phyloP scores from a whole-genome alignment of 805 yeast species.

The Suhomyces xylopsoci region DNA sequence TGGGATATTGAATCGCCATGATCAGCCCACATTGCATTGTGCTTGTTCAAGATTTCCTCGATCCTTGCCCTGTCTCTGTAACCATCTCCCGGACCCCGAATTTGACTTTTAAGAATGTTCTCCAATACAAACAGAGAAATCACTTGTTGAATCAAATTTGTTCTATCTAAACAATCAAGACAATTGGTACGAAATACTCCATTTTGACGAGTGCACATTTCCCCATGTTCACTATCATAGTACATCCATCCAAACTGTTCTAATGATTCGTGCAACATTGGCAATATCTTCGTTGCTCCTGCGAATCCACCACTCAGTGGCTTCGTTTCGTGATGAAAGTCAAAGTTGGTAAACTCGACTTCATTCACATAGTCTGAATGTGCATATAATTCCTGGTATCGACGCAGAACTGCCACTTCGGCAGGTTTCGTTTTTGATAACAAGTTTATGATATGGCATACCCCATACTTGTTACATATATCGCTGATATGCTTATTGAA shows the following conservation, averaged over 20 bases:
- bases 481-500: constrained; percentile 78
- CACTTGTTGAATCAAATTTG: constrained; percentile 85
- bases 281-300: constrained; percentile 69
- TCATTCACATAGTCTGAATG: constrained; percentile 23
- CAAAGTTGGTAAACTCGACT: constrained; percentile 71
- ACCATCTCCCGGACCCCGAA: constrained; percentile 20
- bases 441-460: constrained; percentile 84
- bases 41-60: constrained; percentile 48
- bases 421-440: constrained; percentile 71
- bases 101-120: constrained; percentile 23
- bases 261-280: constrained; percentile 60
- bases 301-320: constrained; percentile 73
- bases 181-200: constrained; percentile 95
- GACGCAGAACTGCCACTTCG: constrained; percentile 67
- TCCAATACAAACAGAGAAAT: constrained; percentile 71
- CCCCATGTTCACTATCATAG: constrained; percentile 55
- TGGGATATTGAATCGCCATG: constrained; percentile 66
- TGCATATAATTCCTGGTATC: constrained; percentile 59
- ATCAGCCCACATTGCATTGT: constrained; percentile 53
- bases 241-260: constrained; percentile 81
- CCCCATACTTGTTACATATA: constrained; percentile 73
- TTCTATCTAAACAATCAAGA: constrained; percentile 90
- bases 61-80: constrained; percentile 18
- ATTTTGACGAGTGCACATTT: constrained; percentile 68
- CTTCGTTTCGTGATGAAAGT: constrained; percentile 91